Conservation (phyloP, 768 basidiomycete species). For the Lactifluus piperatus region DNA sequence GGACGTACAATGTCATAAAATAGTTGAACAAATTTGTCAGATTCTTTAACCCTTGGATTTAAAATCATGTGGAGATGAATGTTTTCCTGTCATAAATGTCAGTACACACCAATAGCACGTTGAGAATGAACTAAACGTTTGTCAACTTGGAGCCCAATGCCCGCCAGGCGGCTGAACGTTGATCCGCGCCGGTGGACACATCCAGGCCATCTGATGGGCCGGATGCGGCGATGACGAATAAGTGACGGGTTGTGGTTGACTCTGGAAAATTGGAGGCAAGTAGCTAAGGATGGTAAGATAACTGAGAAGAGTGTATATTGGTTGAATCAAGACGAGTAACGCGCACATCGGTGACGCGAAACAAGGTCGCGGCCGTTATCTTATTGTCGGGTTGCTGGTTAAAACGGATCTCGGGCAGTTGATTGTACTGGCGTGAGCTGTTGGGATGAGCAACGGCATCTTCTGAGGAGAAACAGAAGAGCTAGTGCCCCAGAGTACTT, state of each 20-base stretch:
- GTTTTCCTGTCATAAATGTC: conserved; percentile 14
- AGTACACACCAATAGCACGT: conserved; percentile 8
- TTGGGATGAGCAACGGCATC: conserved; percentile 14
- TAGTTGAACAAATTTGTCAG: conserved; percentile 4
- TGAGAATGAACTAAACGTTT: conserved; percentile 10
- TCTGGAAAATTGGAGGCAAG: conserved; percentile 8
- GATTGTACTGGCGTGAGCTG: conserved; percentile 13
- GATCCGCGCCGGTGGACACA: conserved; percentile 11
- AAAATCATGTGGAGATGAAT: conserved; percentile 22
- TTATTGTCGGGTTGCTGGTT: conserved; percentile 14
- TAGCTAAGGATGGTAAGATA: conserved; percentile 8
- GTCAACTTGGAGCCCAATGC: conserved; percentile 8
- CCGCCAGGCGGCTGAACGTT: conserved; percentile 8
- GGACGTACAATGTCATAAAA: conserved; percentile 17
- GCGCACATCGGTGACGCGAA: conserved; percentile 15
- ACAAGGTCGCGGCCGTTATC: conserved; percentile 18
- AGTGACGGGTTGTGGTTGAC: conserved; percentile 17
- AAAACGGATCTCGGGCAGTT: conserved; percentile 19
- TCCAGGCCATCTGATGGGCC: conserved; percentile 14
- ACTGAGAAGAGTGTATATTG: background rate
- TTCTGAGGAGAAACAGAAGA: conserved; percentile 13
- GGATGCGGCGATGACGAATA: conserved; percentile 20
- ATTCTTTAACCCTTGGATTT: conserved; percentile 10
- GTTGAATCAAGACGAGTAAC: background rate
- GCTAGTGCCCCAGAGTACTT: conserved; percentile 16